phyloP scores from a whole-genome alignment of 495 filamentous ascomycete genomes.

The Aspergillus sclerotiicarbonarius region DNA sequence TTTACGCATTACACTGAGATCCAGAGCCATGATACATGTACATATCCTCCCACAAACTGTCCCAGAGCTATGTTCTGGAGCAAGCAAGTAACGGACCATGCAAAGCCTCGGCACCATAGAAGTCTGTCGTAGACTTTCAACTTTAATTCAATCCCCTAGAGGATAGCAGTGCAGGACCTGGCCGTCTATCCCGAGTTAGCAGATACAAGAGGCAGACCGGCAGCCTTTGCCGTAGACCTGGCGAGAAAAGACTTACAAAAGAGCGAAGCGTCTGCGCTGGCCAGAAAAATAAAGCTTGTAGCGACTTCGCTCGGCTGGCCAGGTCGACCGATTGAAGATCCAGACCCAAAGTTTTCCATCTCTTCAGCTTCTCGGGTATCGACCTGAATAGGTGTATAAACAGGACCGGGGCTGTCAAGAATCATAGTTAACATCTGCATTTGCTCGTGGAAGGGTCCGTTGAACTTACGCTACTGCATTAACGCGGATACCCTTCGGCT shows the following conservation, averaged over 20 bases:
- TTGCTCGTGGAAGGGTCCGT: background rate
- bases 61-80: background rate
- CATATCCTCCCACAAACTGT: background rate
- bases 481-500: conserved; percentile 59
- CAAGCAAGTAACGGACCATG: background rate
- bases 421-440: background rate
- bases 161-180: conserved; percentile 54
- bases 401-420: conserved; percentile 46
- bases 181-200: conserved; percentile 33
- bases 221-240: background rate
- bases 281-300: conserved; percentile 61
- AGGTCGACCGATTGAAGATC: conserved; percentile 46
- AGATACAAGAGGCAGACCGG: background rate
- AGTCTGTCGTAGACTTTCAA: background rate
- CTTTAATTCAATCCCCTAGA: conserved; percentile 31
- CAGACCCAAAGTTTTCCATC: conserved; percentile 48
- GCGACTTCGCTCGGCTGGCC: conserved; percentile 64
- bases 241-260: conserved; percentile 37
- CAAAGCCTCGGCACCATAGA: background rate
- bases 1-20: background rate
- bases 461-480: conserved; percentile 58
- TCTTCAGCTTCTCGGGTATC: conserved; percentile 46
- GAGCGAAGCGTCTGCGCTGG: conserved; percentile 51
- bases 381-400: conserved; percentile 60
- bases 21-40: conserved; percentile 13